phyloP scores from a whole-genome alignment of 192 early-diverging fungal genomes.

The Mortierella hygrophila region DNA sequence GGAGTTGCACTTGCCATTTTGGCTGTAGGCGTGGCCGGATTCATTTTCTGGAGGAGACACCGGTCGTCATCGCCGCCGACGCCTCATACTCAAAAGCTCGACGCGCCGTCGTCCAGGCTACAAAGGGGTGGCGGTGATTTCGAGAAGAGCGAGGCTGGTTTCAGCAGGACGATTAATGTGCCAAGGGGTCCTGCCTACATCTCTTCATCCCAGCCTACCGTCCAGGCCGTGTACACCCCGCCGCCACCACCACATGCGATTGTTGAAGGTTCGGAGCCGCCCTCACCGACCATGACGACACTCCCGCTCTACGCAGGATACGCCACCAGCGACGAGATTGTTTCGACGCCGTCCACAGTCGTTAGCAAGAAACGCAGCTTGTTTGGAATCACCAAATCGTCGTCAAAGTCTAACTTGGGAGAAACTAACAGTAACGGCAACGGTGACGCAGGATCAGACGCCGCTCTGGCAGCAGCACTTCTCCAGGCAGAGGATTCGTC shows the following conservation, averaged over 20 bases:
- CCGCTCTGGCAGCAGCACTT: conserved; percentile 28
- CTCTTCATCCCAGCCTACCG: neutral
- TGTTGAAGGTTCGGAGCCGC: neutral
- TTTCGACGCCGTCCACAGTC: neutral
- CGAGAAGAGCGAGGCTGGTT: neutral
- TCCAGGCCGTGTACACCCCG: neutral
- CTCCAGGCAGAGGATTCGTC: conserved; percentile 30
- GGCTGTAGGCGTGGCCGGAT: conserved; percentile 13
- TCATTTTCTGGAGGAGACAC: conserved; percentile 20
- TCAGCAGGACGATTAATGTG: neutral
- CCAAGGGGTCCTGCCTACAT: neutral
- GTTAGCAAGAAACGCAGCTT: neutral
- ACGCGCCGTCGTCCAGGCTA: neutral
- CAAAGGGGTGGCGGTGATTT: neutral
- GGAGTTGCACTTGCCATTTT: conserved; percentile 20
- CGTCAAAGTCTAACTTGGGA: neutral
- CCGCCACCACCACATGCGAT: neutral
- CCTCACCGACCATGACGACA: neutral
- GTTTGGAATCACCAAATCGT: neutral
- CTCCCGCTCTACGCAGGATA: neutral
- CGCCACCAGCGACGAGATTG: neutral
- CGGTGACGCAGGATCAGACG: neutral
- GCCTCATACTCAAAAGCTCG: neutral
- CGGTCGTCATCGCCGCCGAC: neutral
- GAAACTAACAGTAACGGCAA: neutral